A percentile compares a stretch with the other conserved stretches of the same genome.
Evolutionary conservation across 2,329 filamentous ascomycete species (phyloP).

Genomic region (Ilyonectria robusta): DNA sequence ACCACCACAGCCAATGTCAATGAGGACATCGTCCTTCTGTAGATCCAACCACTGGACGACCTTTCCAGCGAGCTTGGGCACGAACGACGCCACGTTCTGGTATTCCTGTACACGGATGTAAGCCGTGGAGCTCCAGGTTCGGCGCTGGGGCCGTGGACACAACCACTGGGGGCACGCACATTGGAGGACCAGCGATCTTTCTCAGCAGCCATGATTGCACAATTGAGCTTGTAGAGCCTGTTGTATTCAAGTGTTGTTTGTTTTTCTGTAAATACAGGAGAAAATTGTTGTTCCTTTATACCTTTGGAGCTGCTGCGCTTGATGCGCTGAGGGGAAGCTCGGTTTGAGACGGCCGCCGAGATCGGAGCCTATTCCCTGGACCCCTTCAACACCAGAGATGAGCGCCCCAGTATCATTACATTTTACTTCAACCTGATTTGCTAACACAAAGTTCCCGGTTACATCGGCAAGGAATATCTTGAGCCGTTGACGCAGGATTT

Average conservation of each 20-base stretch:
- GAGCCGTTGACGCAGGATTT: conserved; percentile 41
- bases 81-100: conserved; percentile 73
- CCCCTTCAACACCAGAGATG: conserved; percentile 22
- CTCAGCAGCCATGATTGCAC: conserved; percentile 39
- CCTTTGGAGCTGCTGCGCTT: conserved; percentile 6
- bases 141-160: neutral
- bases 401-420: conserved; percentile 29
- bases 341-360: conserved; percentile 34
- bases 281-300: conserved; percentile 35
- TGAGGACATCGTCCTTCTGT: conserved; percentile 68
- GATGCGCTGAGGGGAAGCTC: conserved; percentile 36
- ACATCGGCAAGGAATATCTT: conserved; percentile 4
- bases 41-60: conserved; percentile 72
- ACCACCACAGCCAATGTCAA: conserved; percentile 77
- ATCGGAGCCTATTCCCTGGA: conserved; percentile 39
- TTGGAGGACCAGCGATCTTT: conserved; percentile 49
- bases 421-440: conserved; percentile 34
- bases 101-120: conserved; percentile 63
- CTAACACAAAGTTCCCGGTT: neutral
- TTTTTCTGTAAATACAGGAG: neutral
- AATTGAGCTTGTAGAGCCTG: neutral
- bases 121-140: conserved; percentile 22
- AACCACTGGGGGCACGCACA: conserved; percentile 33
- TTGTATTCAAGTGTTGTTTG: neutral
- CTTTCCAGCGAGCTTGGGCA: conserved; percentile 73